phyloP scores from a whole-genome alignment of 2,329 filamentous ascomycete species.

The Trichoderma sp. region DNA sequence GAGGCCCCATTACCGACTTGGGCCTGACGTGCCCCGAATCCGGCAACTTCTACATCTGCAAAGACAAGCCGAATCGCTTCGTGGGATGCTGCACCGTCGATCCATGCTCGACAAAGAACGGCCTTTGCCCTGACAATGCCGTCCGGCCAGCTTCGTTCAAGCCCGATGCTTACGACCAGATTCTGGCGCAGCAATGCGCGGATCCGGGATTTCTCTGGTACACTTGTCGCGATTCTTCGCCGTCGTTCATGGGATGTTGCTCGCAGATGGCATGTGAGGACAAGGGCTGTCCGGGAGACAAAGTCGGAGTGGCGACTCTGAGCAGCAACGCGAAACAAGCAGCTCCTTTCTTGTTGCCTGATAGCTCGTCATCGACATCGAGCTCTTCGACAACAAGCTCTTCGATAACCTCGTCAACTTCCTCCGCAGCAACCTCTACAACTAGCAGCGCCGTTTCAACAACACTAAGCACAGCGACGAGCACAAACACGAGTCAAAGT shows the following conservation, averaged over 20 bases:
- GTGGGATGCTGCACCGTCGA: conserved; percentile 45
- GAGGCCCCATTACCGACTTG: conserved; percentile 27
- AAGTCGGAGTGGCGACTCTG: conserved; percentile 33
- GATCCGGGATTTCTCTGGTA: conserved; percentile 37
- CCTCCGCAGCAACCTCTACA: background rate
- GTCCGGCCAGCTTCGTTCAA: conserved; percentile 37
- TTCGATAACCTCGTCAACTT: background rate
- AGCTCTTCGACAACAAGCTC: background rate
- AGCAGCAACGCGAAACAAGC: conserved; percentile 25
- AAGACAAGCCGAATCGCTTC: conserved; percentile 37
- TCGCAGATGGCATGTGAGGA: conserved; percentile 30
- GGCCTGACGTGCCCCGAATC: conserved; percentile 38
- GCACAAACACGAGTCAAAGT: background rate
- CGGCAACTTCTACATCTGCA: conserved; percentile 43
- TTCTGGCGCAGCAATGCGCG: conserved; percentile 39
- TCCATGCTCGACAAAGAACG: conserved; percentile 37
- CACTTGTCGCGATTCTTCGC: conserved; percentile 34
- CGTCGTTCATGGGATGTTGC: conserved; percentile 46
- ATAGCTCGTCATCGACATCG: background rate
- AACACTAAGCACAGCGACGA: conserved; percentile 1
- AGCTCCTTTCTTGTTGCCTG: conserved; percentile 8
- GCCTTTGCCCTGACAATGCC: conserved; percentile 37
- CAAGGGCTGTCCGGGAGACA: conserved; percentile 31
- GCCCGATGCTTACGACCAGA: conserved; percentile 29
- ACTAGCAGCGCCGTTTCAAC: background rate